Conservation (phyloP, 306 rosid species). For the Vicia sativa region DNA sequence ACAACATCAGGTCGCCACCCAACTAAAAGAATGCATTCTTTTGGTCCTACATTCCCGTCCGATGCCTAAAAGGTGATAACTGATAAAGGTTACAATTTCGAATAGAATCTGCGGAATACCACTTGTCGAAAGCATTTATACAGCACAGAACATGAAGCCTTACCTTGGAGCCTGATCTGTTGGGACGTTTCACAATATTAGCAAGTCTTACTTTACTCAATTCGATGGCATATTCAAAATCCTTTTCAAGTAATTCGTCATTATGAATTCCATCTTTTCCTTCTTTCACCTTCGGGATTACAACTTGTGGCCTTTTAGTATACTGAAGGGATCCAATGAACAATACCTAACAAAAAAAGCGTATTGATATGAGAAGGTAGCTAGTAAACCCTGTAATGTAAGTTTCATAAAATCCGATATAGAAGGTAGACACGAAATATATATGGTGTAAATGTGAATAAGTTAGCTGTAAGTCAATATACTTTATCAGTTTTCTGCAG, state of each 20-base stretch:
- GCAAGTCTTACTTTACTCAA: constrained; percentile 56
- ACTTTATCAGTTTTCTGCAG: constrained; percentile 87
- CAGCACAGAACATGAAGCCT: constrained; percentile 23
- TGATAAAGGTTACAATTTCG: constrained; percentile 15
- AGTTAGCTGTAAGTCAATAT: constrained; percentile 37
- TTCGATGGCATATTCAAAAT: constrained; percentile 45
- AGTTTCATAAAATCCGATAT: constrained; percentile 27
- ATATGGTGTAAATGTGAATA: constrained; percentile 27
- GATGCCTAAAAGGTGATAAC: constrained; percentile 61
- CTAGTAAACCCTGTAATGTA: background rate
- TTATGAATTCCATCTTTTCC: constrained; percentile 44
- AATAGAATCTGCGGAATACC: background rate
- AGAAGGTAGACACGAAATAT: background rate
- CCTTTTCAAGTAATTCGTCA: constrained; percentile 51
- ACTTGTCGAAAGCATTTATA: constrained; percentile 14
- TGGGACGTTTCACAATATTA: constrained; percentile 65
- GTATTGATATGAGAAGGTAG: constrained; percentile 9
- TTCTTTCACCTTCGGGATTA: constrained; percentile 44
- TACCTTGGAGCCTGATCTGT: constrained; percentile 81
- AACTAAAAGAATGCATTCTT: constrained; percentile 81
- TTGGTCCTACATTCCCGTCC: constrained; percentile 73
- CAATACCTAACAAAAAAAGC: constrained; percentile 61
- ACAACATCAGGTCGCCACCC: constrained; percentile 88
- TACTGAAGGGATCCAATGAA: constrained; percentile 69
- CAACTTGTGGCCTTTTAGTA: constrained; percentile 39